phyloP scores from a whole-genome alignment of 2,329 filamentous ascomycete species.

The Trichoderma sp. region DNA sequence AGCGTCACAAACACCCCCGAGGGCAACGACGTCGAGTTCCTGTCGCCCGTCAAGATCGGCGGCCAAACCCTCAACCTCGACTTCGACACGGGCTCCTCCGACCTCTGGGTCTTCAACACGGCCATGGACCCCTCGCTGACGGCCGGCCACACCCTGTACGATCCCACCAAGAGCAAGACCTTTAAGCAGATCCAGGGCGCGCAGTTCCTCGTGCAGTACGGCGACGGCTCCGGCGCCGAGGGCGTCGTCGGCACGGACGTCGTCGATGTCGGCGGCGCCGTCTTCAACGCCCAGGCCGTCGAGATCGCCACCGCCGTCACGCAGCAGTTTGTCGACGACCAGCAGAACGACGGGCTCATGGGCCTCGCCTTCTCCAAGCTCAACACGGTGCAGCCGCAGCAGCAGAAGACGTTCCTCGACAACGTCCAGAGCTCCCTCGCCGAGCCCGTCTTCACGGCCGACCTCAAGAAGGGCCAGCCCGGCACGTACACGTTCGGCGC shows the following conservation, averaged over 20 bases:
- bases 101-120: slow-evolving; percentile 74
- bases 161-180: slow-evolving; percentile 42
- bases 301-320: slow-evolving; percentile 66
- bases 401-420: slow-evolving; percentile 74
- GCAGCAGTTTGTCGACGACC: slow-evolving; percentile 59
- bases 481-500: slow-evolving; percentile 72
- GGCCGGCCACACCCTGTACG: slow-evolving; percentile 51
- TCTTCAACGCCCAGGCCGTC: slow-evolving; percentile 63
- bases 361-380: slow-evolving; percentile 67
- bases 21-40: slow-evolving; percentile 64
- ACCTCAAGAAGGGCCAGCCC: slow-evolving; percentile 59
- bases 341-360: slow-evolving; percentile 67
- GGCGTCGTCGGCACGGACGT: slow-evolving; percentile 69
- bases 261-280: slow-evolving; percentile 67
- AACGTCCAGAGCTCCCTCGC: slow-evolving; percentile 64
- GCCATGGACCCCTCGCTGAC: slow-evolving; percentile 50
- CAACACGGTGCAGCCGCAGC: slow-evolving; percentile 64
- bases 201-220: slow-evolving; percentile 68
- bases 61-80: slow-evolving; percentile 69
- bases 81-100: slow-evolving; percentile 76
- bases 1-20: slow-evolving; percentile 64
- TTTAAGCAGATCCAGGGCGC: slow-evolving; percentile 45
- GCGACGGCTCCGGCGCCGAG: slow-evolving; percentile 64
- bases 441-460: slow-evolving; percentile 69
- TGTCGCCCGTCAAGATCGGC: slow-evolving; percentile 69